Percentiles rank a stretch among this genome's conserved stretches.
These are phyloP conservation scores for Astrothelium subdiscretum DNA, from an alignment of 495 filamentous ascomycete genomes.

Conservation along the genomic window DNA sequence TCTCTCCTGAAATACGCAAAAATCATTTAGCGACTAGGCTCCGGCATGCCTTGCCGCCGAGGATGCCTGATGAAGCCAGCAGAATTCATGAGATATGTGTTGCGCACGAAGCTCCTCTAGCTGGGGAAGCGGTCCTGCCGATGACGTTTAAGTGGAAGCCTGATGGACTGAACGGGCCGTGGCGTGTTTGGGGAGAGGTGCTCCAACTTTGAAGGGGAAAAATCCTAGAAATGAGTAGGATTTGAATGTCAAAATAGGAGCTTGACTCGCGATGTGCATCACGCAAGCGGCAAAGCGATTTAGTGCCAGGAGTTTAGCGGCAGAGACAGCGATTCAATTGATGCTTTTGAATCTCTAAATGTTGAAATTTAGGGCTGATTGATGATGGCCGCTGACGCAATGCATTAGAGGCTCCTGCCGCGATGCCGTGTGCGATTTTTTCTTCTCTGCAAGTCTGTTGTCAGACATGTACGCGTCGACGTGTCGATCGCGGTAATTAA, in stretches of 20 bases:
- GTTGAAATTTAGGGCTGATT: too few relatives aligned
- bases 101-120: background rate
- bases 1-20: background rate
- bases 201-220: background rate
- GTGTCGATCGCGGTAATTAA: too few relatives aligned
- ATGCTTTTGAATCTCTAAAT: too few relatives aligned
- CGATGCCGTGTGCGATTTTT: too few relatives aligned
- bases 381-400: too few relatives aligned
- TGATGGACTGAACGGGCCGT: conserved; percentile 4
- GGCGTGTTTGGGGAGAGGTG: conserved; percentile 6
- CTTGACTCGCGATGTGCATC: background rate
- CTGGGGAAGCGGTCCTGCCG: background rate
- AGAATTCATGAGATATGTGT: background rate
- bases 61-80: background rate
- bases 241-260: background rate
- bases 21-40: background rate
- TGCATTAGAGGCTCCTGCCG: too few relatives aligned
- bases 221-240: too few relatives aligned
- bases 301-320: too few relatives aligned
- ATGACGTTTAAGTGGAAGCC: conserved; percentile 6
- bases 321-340: too few relatives aligned
- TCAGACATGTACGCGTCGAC: too few relatives aligned
- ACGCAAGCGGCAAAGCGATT: background rate
- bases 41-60: background rate
- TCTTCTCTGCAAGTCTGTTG: too few relatives aligned